A percentile compares a stretch with the other conserved stretches of the same genome.
These are phyloP conservation scores for Phytophthora multivora DNA, from an alignment of 352 stramenopile genomes.

Conservation along the genomic window DNA sequence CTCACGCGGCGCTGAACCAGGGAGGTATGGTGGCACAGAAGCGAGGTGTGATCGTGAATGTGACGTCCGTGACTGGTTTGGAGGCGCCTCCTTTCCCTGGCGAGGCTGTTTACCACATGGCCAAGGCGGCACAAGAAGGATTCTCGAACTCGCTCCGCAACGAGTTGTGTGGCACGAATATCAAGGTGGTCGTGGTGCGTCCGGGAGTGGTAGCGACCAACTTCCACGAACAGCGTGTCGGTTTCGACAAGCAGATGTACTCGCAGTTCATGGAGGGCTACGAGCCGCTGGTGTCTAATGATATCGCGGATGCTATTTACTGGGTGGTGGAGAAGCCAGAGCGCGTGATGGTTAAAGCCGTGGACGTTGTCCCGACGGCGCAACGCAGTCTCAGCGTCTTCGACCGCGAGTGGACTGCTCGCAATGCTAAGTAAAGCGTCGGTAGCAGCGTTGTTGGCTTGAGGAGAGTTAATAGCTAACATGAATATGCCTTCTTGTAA, in stretches of 20 bases:
- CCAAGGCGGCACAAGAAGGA: constrained; percentile 31
- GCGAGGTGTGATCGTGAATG: constrained; percentile 31
- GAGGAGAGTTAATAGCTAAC: too few species aligned
- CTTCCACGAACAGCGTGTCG: constrained; percentile 39
- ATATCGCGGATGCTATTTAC: constrained; percentile 31
- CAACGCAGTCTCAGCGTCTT: constrained; percentile 41
- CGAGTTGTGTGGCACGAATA: constrained; percentile 33
- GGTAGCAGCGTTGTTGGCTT: neutral
- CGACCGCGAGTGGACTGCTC: constrained; percentile 29
- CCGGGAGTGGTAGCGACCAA: constrained; percentile 36
- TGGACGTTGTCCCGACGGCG: constrained; percentile 31
- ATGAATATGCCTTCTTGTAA: too few species aligned
- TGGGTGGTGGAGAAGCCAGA: constrained; percentile 37
- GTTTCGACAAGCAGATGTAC: constrained; percentile 28
- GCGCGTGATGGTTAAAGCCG: constrained; percentile 29
- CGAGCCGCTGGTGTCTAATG: constrained; percentile 31
- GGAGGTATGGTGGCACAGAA: constrained; percentile 27
- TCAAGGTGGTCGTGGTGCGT: constrained; percentile 38
- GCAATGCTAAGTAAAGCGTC: constrained; percentile 17
- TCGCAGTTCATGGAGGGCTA: constrained; percentile 37
- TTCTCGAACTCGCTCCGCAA: constrained; percentile 38
- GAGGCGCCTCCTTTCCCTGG: constrained; percentile 33
- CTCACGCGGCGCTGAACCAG: constrained; percentile 31
- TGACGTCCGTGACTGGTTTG: constrained; percentile 33
- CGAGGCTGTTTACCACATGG: constrained; percentile 35